Conservation (phyloP, 2,329 filamentous ascomycete species). For the Botrytis aclada region DNA sequence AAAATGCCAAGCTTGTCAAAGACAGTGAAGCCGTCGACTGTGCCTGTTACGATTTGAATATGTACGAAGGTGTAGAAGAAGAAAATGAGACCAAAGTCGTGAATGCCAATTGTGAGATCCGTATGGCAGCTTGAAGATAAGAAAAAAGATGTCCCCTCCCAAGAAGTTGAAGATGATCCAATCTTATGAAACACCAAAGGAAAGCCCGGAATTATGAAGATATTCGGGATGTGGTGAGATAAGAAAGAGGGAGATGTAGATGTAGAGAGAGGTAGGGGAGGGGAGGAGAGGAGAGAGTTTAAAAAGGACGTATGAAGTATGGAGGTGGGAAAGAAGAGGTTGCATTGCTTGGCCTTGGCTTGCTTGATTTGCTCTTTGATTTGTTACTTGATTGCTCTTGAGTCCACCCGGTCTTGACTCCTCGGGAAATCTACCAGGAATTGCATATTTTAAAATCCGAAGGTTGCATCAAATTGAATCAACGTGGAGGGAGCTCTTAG, state of each 20-base stretch:
- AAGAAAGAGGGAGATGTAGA: conserved; percentile 1
- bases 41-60: conserved; percentile 26
- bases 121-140: conserved; percentile 3
- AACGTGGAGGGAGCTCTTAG: background rate
- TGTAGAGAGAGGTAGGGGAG: background rate
- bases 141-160: background rate
- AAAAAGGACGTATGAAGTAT: background rate
- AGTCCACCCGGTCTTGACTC: no score
- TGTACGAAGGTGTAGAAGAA: background rate
- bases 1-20: conserved; percentile 29
- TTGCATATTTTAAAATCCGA: background rate
- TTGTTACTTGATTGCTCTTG: background rate
- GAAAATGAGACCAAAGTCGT: background rate
- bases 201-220: background rate
- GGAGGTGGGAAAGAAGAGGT: background rate
- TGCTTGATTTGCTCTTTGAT: background rate
- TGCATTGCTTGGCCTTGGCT: conserved; percentile 1
- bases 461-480: background rate
- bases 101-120: background rate
- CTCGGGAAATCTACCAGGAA: background rate
- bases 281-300: background rate
- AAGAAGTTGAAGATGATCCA: conserved; percentile 4
- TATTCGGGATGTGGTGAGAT: background rate
- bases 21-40: conserved; percentile 36
- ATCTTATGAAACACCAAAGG: background rate